Base-by-base conservation (phyloP, 164 flowering plant species). In the Tinospora cordifolia region DNA sequence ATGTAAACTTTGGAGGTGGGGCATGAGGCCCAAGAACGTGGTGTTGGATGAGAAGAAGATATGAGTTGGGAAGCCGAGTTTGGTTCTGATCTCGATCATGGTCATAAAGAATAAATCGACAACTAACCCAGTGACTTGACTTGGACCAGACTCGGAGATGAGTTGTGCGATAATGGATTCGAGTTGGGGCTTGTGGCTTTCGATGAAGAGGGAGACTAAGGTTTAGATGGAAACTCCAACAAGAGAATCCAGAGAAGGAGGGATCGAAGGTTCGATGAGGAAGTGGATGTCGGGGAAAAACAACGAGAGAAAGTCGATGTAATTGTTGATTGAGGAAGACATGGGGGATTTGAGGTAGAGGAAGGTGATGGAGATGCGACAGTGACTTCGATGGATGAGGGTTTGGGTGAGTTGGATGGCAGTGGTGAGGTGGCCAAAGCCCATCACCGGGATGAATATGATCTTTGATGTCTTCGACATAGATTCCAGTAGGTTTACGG, bases 31-130 rank as follows among this genome's bases (percentile, higher is more conserved):
- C 8, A 81, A 73, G 5, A 62, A 5, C 17, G 65, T 62, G 0
- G 79, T 78, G 24, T 73, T 41, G 13, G 83, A 80, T 0, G 84
- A 58, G 75, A 79, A 80, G 79, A 54, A 82, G 25, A 82, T 7
- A 69, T 81, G 84, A 0, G 79, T 67, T 2, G 84, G 82, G 40
- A 83, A 41, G 13, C 69, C 72, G 12, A 84, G 62, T 19, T 84
- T 83, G 7, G 40, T 57, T 0, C 80, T 84, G 0, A 86, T 76
- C 5, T 79, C 87, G 14, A 76, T 76, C 80, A 83, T 63, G 6
- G 80, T 22, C 2, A 78, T 66, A 24, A 75, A 80, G 57, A 83
- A 77, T 39, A 81, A 41, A 62, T 74, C 80, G 21, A 68, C 15
- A 13, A 77, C 69, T n/a, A 74, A 63, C 8, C 71, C 79, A 1